Conservation (phyloP, 805 yeast species). For the Yarrowia deformans region DNA sequence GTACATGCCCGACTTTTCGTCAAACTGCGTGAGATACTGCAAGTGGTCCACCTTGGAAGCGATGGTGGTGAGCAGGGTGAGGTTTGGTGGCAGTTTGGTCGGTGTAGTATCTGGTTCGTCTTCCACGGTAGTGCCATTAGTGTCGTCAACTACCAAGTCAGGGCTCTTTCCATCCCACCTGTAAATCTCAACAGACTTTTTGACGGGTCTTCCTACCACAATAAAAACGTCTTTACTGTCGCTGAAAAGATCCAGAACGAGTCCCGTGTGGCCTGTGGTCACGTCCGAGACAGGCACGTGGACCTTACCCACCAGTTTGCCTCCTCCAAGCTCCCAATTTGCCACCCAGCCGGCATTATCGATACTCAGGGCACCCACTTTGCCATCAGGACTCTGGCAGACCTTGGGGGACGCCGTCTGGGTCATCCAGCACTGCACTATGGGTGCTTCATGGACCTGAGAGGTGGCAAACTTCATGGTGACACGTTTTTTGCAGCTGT, state of each 20-base stretch:
- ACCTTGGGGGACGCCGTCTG: constrained; percentile 27
- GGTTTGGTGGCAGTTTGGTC: neutral
- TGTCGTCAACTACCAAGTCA: neutral
- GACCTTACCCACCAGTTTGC: constrained; percentile 17
- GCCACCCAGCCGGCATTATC: constrained; percentile 16
- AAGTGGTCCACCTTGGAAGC: constrained; percentile 19
- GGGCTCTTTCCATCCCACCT: constrained; percentile 20
- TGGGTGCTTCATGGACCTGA: constrained; percentile 29
- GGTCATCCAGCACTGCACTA: constrained; percentile 35
- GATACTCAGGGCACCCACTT: constrained; percentile 33
- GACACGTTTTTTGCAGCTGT: constrained; percentile 26
- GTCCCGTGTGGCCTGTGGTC: constrained; percentile 25
- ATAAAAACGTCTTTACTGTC: constrained; percentile 15
- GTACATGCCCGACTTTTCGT: constrained; percentile 30
- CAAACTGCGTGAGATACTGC: constrained; percentile 31
- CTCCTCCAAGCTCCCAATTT: constrained; percentile 37
- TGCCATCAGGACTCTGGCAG: constrained; percentile 27
- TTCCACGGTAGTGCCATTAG: neutral
- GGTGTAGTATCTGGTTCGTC: neutral
- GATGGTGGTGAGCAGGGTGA: neutral
- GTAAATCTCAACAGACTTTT: constrained; percentile 7
- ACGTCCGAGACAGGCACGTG: constrained; percentile 12
- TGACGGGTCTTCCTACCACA: neutral
- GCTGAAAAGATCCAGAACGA: constrained; percentile 31
- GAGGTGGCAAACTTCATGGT: constrained; percentile 27